These are phyloP conservation scores for Purshia tridentata DNA, from an alignment of 306 rosid genomes.

Conservation along the genomic window DNA sequence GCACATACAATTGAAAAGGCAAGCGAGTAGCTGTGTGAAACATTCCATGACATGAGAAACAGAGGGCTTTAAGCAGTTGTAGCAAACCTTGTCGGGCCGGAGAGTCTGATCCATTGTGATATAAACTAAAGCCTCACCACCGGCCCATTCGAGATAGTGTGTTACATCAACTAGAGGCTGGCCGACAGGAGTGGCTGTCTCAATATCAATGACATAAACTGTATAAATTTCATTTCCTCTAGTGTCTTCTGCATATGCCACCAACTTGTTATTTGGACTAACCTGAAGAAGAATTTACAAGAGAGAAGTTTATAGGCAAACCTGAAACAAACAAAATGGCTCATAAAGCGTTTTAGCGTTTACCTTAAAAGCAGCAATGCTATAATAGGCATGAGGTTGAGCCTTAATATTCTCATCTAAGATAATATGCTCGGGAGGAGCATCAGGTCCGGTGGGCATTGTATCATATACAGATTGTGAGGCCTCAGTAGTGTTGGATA, in stretches of 20 bases:
- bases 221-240: conserved; percentile 92
- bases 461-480: conserved; percentile 58
- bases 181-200: conserved; percentile 60
- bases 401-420: conserved; percentile 87
- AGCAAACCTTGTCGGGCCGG: conserved; percentile 79
- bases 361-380: conserved; percentile 60
- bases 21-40: background rate
- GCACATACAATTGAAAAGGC: conserved; percentile 4
- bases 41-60: background rate
- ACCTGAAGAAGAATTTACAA: conserved; percentile 43
- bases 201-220: conserved; percentile 65
- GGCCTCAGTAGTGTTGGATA: conserved; percentile 38
- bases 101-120: conserved; percentile 82
- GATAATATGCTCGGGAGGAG: conserved; percentile 74
- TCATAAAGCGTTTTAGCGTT: background rate
- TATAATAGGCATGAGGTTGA: conserved; percentile 51
- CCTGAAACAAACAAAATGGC: background rate
- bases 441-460: conserved; percentile 65
- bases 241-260: conserved; percentile 91
- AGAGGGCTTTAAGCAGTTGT: conserved; percentile 18
- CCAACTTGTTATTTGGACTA: conserved; percentile 74
- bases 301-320: background rate
- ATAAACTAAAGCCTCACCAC: conserved; percentile 63
- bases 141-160: conserved; percentile 70
- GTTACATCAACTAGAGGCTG: conserved; percentile 58